These are phyloP conservation scores for Carnegiea gigantea DNA, from an alignment of 179 eudicot genomes.

Conservation along the genomic window DNA sequence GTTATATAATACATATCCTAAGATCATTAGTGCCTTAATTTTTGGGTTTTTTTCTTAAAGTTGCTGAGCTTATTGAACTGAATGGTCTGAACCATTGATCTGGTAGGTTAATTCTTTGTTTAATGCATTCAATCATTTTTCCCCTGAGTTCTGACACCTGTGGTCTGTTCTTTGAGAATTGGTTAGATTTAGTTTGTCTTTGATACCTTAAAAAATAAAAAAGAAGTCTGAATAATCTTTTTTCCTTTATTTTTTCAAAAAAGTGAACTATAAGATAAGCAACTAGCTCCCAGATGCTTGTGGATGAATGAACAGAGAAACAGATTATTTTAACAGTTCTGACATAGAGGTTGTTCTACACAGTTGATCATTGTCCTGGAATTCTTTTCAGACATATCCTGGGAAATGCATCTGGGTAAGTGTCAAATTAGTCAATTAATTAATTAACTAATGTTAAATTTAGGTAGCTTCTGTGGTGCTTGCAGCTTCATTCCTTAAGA, in stretches of 20 bases:
- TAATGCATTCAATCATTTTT: conserved; percentile 8
- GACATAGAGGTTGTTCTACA: neutral
- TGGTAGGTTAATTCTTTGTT: conserved; percentile 20
- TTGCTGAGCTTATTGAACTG: conserved; percentile 9
- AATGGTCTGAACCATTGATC: conserved; percentile 19
- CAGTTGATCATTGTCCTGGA: conserved; percentile 29
- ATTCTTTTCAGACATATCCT: conserved; percentile 20
- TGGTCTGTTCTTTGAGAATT: conserved; percentile 19
- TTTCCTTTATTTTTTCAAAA: neutral
- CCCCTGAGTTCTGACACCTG: conserved; percentile 29
- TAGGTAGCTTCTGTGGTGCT: neutral
- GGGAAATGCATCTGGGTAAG: conserved; percentile 7
- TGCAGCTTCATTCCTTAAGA: conserved; percentile 5
- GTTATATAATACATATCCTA: conserved; percentile 11
- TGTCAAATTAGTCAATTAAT: neutral
- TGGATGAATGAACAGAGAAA: conserved; percentile 8
- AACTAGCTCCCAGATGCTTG: conserved; percentile 10
- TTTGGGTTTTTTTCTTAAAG: neutral
- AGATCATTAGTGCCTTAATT: neutral
- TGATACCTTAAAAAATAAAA: conserved; percentile 11
- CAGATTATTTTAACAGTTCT: conserved; percentile 7
- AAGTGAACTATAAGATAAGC: conserved; percentile 5
- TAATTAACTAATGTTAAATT: neutral
- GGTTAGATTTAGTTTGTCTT: conserved; percentile 23
- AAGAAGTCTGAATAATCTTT: conserved; percentile 1